Base-by-base conservation (phyloP, 2,329 filamentous ascomycete species). In the Pseudogymnoascus sp. region DNA sequence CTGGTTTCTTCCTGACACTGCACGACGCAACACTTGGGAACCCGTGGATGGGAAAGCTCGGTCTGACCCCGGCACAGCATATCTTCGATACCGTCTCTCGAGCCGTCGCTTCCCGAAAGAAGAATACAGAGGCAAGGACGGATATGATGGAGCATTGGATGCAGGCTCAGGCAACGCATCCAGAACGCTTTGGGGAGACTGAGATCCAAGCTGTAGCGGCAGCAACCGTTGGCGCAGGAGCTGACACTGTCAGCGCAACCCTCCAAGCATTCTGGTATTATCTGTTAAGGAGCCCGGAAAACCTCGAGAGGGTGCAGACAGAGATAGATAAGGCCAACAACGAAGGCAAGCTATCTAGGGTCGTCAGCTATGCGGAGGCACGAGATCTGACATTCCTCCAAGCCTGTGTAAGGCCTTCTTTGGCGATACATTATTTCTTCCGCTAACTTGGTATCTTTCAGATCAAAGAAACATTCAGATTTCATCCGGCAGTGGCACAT, bases 131-230 rank as follows among this genome's bases (percentile, higher is more conserved):
- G 39, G 65, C 64, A 1, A 63, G 73, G 2, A 67, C 67, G 35
- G 74, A 76, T 47, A 75, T 75, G 66, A 67, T 75, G 59, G 68
- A 72, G 63, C 67, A 71, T 7, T 76, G 74, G 75, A 66, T 73
- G 8, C 64, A 69, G 18, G 67, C 69, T 30, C 70, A 68, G 2
- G 64, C 66, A 3, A 69, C 70, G 5, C 66, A 73, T 61, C 73
- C 73, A 0, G 72, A 76, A 3, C 68, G 66, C 1, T 66, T 74
- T 62, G 64, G 67, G 1, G 70, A 74, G 61, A 65, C 65, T 5
- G 74, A 76, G 32, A 68, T 76, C 20, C 65, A 72, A 12, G 67
- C 66, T 5, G 69, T 70, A 3, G 72, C 72, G 1, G 68, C 72
- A n/a, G 70, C 65, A 5, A 75, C 69, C 50, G 63, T 76, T 2